phyloP scores from a whole-genome alignment of 306 rosid genomes.

The Hippophae gyantsensis region DNA sequence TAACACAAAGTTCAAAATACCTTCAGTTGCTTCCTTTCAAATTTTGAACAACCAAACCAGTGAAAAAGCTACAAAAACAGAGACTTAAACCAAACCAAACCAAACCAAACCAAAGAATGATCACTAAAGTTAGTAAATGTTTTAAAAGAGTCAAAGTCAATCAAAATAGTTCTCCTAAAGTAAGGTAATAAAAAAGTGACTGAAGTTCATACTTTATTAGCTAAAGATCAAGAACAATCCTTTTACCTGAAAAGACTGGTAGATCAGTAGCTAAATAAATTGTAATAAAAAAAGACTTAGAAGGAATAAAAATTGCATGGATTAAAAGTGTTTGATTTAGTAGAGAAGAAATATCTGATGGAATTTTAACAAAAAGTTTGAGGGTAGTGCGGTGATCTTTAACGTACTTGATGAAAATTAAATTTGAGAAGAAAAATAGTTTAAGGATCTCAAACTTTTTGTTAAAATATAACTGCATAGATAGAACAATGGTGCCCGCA shows the following conservation, averaged over 20 bases:
- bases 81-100: conserved; percentile 6
- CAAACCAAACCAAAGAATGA: background rate
- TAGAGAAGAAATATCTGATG: background rate
- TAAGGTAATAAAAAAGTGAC: conserved; percentile 14
- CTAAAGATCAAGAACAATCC: background rate
- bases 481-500: too few relatives aligned
- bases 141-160: conserved; percentile 4
- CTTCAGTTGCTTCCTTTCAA: conserved; percentile 14
- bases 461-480: too few relatives aligned
- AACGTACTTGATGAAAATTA: too few relatives aligned
- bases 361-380: too few relatives aligned
- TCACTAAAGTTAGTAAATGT: conserved; percentile 7
- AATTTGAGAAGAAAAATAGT: too few relatives aligned
- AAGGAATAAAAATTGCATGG: background rate
- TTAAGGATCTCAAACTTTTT: too few relatives aligned
- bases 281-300: background rate
- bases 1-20: conserved; percentile 11
- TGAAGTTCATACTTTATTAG: conserved; percentile 10
- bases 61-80: background rate
- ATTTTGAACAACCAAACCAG: conserved; percentile 6
- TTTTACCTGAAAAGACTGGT: conserved; percentile 31
- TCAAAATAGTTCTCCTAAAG: background rate
- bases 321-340: conserved; percentile 4
- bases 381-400: too few relatives aligned
- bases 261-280: conserved; percentile 26